These are phyloP conservation scores for Zychaea mexicana DNA, from an alignment of 371 early-diverging fungal species.

Conservation along the genomic window DNA sequence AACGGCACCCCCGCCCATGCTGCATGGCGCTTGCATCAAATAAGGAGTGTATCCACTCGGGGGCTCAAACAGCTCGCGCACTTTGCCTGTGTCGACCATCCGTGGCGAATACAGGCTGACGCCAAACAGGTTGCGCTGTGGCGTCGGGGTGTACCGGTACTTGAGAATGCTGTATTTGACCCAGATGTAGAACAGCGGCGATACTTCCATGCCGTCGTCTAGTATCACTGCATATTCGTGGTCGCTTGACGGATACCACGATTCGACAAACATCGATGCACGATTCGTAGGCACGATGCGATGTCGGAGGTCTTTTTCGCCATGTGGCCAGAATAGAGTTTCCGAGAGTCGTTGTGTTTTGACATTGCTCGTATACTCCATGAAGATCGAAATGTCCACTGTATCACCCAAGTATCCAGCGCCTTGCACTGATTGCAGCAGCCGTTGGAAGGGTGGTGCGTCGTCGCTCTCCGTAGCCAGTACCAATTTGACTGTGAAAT, in stretches of 20 bases:
- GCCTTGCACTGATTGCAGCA: conserved; percentile 44
- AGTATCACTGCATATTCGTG: conserved; percentile 59
- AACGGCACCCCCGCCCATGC: conserved; percentile 58
- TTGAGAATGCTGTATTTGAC: conserved; percentile 54
- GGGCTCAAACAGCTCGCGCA: conserved; percentile 6
- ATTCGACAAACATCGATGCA: conserved; percentile 57
- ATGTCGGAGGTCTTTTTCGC: conserved; percentile 50
- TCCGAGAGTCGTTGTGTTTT: conserved; percentile 44
- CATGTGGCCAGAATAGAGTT: conserved; percentile 52
- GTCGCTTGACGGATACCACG: conserved; percentile 62
- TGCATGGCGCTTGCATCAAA: conserved; percentile 47
- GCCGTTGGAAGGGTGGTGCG: conserved; percentile 48
- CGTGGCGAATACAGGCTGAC: conserved; percentile 63
- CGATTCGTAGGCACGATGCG: conserved; percentile 55
- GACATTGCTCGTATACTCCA: conserved; percentile 51
- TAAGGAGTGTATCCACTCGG: conserved; percentile 28
- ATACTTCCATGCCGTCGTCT: conserved; percentile 62
- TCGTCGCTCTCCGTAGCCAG: conserved; percentile 52
- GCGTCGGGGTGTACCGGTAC: conserved; percentile 43
- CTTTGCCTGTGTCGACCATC: conserved; percentile 30
- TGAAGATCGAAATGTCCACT: conserved; percentile 52
- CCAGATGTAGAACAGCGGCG: conserved; percentile 59
- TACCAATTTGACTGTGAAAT: conserved; percentile 49
- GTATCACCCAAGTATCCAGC: conserved; percentile 57
- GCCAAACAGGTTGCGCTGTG: conserved; percentile 46